These are phyloP conservation scores for Gliomastix tumulicola DNA, from an alignment of 2,329 filamentous ascomycete species.

Conservation along the genomic window DNA sequence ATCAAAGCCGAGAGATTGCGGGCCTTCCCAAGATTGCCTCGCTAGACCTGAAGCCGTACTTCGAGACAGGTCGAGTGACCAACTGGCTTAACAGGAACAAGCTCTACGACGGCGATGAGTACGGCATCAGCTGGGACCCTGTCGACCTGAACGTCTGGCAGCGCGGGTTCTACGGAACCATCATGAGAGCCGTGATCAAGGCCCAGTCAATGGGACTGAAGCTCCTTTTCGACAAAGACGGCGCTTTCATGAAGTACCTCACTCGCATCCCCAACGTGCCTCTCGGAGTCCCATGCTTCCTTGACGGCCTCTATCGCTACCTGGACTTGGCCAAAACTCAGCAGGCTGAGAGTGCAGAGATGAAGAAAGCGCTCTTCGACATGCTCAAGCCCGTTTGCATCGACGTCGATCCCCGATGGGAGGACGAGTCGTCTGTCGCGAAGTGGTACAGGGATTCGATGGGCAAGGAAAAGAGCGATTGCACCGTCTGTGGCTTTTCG, in stretches of 20 bases:
- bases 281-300: constrained; percentile 16
- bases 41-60: constrained; percentile 26
- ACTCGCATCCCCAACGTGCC: constrained; percentile 18
- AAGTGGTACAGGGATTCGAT: constrained; percentile 15
- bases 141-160: constrained; percentile 17
- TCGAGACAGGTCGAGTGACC: constrained; percentile 14
- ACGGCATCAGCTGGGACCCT: constrained; percentile 20
- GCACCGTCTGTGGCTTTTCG: constrained; percentile 26
- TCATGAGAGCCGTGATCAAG: constrained; percentile 26
- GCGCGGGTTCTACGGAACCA: constrained; percentile 21
- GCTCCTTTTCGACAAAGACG: constrained; percentile 18
- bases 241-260: constrained; percentile 21
- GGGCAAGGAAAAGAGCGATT: constrained; percentile 16
- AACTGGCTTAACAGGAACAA: not conserved
- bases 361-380: constrained; percentile 18
- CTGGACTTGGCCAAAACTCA: no score
- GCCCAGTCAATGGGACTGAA: constrained; percentile 16
- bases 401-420: constrained; percentile 11
- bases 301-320: constrained; percentile 24
- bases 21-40: constrained; percentile 9
- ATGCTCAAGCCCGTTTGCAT: constrained; percentile 21
- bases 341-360: constrained; percentile 3
- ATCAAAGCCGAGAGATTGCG: constrained; percentile 11
- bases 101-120: constrained; percentile 13
- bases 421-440: constrained; percentile 12